Percentiles rank a stretch among this genome's conserved stretches.
phyloP scores from a whole-genome alignment of 176 grass and related monocot genomes.

The Puya raimondii region DNA sequence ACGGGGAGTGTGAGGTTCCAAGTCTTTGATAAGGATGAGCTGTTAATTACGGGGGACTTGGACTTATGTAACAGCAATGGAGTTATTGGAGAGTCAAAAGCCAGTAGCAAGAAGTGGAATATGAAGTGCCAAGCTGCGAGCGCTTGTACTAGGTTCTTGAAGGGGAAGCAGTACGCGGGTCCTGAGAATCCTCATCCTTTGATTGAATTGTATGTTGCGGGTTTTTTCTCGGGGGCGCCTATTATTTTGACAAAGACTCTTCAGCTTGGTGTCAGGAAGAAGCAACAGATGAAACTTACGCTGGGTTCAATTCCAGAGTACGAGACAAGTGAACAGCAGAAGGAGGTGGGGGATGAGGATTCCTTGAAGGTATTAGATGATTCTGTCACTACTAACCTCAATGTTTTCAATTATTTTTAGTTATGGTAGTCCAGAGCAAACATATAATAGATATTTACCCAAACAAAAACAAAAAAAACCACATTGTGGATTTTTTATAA shows the following conservation, averaged over 20 bases:
- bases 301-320: slow-evolving; percentile 76
- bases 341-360: slow-evolving; percentile 35
- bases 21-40: slow-evolving; percentile 64
- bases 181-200: slow-evolving; percentile 41
- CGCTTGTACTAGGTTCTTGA: slow-evolving; percentile 44
- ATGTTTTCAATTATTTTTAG: slow-evolving; percentile 5
- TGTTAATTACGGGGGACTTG: slow-evolving; percentile 63
- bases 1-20: slow-evolving; percentile 88
- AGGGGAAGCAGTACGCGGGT: slow-evolving; percentile 35
- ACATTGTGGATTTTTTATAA: too few relatives aligned
- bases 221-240: slow-evolving; percentile 64
- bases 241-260: slow-evolving; percentile 83
- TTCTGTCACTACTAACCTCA: slow-evolving; percentile 1
- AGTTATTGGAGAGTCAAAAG: slow-evolving; percentile 35
- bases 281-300: slow-evolving; percentile 51
- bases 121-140: slow-evolving; percentile 57
- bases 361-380: slow-evolving; percentile 45
- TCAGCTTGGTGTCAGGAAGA: slow-evolving; percentile 63
- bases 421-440: too few relatives aligned
- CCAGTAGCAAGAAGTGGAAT: slow-evolving; percentile 59
- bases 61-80: slow-evolving; percentile 56
- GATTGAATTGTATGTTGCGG: slow-evolving; percentile 80
- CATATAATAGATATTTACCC: too few relatives aligned
- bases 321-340: slow-evolving; percentile 54
- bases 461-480: too few relatives aligned